Base-by-base conservation (phyloP, 345 rosid species). In the Dipteronia dyeriana region DNA sequence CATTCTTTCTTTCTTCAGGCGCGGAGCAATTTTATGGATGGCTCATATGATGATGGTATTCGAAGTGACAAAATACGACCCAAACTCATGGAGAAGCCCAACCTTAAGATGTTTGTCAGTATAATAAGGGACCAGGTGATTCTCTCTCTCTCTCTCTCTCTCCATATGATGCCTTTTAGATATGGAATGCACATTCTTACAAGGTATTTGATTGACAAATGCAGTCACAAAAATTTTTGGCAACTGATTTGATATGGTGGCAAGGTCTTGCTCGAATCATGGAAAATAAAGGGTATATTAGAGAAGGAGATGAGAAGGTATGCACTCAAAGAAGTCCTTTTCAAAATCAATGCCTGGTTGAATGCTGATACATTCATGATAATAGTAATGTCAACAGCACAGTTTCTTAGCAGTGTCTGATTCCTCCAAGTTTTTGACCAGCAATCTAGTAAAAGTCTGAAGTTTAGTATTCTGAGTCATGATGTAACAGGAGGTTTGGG, bases 251-350 rank as follows among this genome's bases (percentile, higher is more conserved):
- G 61, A 65, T 90, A 51, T 94, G 98, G 97, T 94, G 97, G 97
- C 90, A 69, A 82, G 97, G 98, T 79, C 91, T 94, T 78, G 91
- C 92, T 64, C 94, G 97, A 66, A 88, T 90, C 68, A 73, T 94
- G 90, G 97, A 92, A 89, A 80, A 72, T 41, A 81, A 86, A 82
- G 97, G 94, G 45, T 94, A 83, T 85, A 89, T 92, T 82, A 82
- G 81, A 80, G 93, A 94, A 78, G 82, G 88, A 17, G 87, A 88
- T 78, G 82, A 74, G 80, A 85, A 86, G 94, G 97, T 92, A 88
- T 66, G 23, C 26, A 9, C 25, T 22, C 14, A 19, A 26, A n/a
- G 22, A 63, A 69, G 49, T 11, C 26, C 9, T 49, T 26, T 71
- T 53, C 31, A 10, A 59, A 7, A 78, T 63, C 2, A 56, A 17